These are phyloP conservation scores for Haematococcus lacustris DNA, from an alignment of 139 green algal species.

Conservation along the genomic window DNA sequence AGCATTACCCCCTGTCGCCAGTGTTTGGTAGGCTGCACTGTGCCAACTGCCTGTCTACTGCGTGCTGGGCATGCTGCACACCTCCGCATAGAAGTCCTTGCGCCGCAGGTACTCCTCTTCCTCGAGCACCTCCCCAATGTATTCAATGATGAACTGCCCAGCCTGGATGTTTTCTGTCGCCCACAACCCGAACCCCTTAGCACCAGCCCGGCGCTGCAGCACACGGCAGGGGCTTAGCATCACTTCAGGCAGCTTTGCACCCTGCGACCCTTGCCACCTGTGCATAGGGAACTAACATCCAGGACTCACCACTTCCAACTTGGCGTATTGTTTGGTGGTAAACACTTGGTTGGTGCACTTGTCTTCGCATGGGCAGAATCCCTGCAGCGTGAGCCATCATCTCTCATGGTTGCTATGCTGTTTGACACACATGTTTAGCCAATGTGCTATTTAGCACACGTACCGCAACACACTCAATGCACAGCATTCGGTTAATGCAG, in stretches of 20 bases:
- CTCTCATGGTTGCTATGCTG: too few relatives aligned
- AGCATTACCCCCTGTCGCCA: too few relatives aligned
- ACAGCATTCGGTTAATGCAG: constrained; percentile 93
- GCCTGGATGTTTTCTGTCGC: constrained; percentile 57
- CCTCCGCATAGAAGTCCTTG: constrained; percentile 76
- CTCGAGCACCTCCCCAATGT: constrained; percentile 91
- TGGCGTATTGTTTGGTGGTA: constrained; percentile 67
- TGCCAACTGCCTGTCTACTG: too few relatives aligned
- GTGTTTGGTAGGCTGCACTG: too few relatives aligned
- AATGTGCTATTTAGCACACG: too few relatives aligned
- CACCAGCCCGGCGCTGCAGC: constrained; percentile 63
- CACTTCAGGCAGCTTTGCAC: too few relatives aligned
- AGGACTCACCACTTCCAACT: constrained; percentile 67
- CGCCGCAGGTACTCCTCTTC: constrained; percentile 86
- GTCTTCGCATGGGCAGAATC: constrained; percentile 83
- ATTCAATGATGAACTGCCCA: constrained; percentile 95
- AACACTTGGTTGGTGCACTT: constrained; percentile 94
- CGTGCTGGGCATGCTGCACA: too few relatives aligned
- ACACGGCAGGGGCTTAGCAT: too few relatives aligned
- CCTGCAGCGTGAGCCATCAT: too few relatives aligned
- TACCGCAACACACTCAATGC: constrained; percentile 84
- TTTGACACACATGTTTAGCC: too few relatives aligned
- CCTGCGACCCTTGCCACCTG: too few relatives aligned
- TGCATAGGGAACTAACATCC: too few relatives aligned
- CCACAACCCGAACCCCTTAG: constrained; percentile 89